Evolutionary conservation across 768 basidiomycete genomes (phyloP).

Genomic region (Auricularia cornea): DNA sequence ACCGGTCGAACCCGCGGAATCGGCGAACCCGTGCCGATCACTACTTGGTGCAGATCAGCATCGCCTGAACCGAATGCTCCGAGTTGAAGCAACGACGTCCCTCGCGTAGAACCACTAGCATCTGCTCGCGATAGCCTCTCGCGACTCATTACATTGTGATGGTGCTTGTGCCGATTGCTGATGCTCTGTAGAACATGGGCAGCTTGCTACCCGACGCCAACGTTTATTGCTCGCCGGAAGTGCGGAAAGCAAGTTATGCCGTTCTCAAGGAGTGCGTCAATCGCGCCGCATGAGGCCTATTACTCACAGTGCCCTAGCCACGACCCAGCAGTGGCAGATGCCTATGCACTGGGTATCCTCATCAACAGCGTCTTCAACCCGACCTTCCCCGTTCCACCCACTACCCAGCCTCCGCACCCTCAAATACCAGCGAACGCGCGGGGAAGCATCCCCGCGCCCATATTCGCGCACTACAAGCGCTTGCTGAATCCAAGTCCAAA

Average conservation of each 20-base stretch:
- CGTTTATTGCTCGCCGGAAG: constrained; percentile 69
- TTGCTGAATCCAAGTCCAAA: constrained; percentile 86
- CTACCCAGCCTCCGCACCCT: constrained; percentile 60
- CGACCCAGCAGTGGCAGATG: constrained; percentile 62
- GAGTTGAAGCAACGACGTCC: too few species aligned
- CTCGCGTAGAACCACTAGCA: too few species aligned
- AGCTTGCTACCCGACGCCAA: constrained; percentile 54
- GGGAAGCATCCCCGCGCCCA: constrained; percentile 60
- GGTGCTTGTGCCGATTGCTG: too few species aligned
- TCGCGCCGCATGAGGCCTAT: constrained; percentile 16
- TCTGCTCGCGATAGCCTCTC: background rate
- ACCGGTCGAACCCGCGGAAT: too few species aligned
- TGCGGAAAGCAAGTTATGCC: constrained; percentile 81
- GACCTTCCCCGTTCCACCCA: constrained; percentile 57
- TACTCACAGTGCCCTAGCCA: constrained; percentile 30
- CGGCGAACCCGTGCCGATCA: too few species aligned
- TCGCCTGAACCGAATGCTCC: too few species aligned
- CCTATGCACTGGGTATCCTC: constrained; percentile 82
- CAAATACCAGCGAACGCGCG: constrained; percentile 66
- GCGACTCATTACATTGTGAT: too few species aligned
- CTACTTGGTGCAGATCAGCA: too few species aligned
- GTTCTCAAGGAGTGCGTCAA: constrained; percentile 75
- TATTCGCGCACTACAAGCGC: constrained; percentile 79
- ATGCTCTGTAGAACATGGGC: constrained; percentile 52
- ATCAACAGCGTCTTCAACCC: constrained; percentile 87